Evolutionary conservation across 371 early-diverging fungal species (phyloP).

Genomic region (Paraphysoderma sedebokerense): DNA sequence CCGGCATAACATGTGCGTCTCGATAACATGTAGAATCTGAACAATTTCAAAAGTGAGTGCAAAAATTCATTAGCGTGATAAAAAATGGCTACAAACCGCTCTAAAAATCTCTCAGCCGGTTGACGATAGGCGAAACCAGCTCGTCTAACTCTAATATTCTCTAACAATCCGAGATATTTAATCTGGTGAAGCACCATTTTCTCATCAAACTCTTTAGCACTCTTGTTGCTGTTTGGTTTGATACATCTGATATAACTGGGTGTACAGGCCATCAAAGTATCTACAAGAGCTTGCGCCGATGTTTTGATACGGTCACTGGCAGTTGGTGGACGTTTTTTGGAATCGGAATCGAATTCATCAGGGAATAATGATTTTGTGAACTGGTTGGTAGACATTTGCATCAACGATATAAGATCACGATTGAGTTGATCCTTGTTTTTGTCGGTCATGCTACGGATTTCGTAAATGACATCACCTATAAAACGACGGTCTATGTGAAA

Average conservation of each 20-base stretch:
- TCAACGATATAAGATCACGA: conserved; percentile 70
- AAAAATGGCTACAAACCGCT: conserved; percentile 20
- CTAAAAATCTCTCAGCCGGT: conserved; percentile 75
- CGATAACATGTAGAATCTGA: conserved; percentile 55
- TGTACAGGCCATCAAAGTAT: conserved; percentile 81
- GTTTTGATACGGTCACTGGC: conserved; percentile 70
- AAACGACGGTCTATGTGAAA: too few species aligned
- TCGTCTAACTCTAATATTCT: conserved; percentile 93
- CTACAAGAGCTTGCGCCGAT: conserved; percentile 56
- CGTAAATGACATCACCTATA: conserved; percentile 70
- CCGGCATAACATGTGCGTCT: conserved; percentile 68
- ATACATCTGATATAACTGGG: conserved; percentile 98
- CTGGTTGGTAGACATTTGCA: conserved; percentile 44
- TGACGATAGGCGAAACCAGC: conserved; percentile 92
- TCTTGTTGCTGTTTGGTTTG: conserved; percentile 91
- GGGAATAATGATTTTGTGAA: conserved; percentile 51
- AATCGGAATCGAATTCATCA: conserved; percentile 65
- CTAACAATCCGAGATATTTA: conserved; percentile 85
- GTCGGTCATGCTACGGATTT: conserved; percentile 90
- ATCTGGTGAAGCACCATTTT: conserved; percentile 90
- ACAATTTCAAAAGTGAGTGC: conserved; percentile 20
- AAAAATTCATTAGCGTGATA: too few species aligned
- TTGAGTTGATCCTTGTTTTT: conserved; percentile 95
- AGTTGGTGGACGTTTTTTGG: conserved; percentile 74
- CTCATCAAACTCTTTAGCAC: conserved; percentile 72